phyloP scores from a whole-genome alignment of 345 rosid genomes.

The Lenwebbia sp. region DNA sequence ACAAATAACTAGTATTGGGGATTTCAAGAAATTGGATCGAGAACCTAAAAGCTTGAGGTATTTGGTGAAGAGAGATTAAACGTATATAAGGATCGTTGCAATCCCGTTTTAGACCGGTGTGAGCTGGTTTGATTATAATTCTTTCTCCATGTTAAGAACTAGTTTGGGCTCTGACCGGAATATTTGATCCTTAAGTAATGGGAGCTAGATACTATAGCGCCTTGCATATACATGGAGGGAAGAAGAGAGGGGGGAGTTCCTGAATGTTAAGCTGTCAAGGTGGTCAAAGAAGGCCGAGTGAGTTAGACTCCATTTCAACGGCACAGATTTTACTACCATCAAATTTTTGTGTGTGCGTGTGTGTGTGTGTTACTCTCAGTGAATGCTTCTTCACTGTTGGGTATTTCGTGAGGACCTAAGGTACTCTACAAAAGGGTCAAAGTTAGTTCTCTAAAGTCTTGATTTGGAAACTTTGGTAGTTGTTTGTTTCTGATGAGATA shows the following conservation, averaged over 20 bases:
- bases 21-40: neutral
- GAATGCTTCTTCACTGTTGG: neutral
- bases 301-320: too few species aligned
- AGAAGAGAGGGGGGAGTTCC: too few species aligned
- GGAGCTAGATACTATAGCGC: too few species aligned
- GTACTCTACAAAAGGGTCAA: neutral
- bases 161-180: neutral
- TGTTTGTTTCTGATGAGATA: neutral
- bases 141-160: neutral
- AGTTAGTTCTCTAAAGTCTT: neutral
- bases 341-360: too few species aligned
- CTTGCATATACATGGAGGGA: too few species aligned
- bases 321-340: too few species aligned
- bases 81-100: neutral
- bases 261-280: too few species aligned
- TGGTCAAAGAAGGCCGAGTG: too few species aligned
- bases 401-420: neutral
- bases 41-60: neutral
- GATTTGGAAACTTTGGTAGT: neutral
- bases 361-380: neutral
- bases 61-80: neutral
- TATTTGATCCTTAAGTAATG: too few species aligned
- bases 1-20: neutral
- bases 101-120: neutral
- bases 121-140: neutral